Percentiles rank a stretch among this genome's conserved stretches.
phyloP scores from a whole-genome alignment of 2,329 filamentous ascomycete species.

The Phoma sp. region DNA sequence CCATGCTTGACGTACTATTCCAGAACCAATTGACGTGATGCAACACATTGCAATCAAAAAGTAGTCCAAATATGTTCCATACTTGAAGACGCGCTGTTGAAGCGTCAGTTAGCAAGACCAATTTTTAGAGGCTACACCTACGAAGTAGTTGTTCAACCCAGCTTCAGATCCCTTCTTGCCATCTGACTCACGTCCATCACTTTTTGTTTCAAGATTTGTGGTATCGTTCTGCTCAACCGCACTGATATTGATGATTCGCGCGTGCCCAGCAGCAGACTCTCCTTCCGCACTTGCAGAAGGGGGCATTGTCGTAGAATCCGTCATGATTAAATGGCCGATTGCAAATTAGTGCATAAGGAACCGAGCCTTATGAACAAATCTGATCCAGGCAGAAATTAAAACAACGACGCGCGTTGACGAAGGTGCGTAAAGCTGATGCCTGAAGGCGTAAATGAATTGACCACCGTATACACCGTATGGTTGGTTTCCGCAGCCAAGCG shows the following conservation, averaged over 20 bases:
- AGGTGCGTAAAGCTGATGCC: conserved; percentile 5
- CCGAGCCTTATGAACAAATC: background rate
- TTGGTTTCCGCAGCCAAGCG: conserved; percentile 5
- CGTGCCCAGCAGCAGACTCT: conserved; percentile 19
- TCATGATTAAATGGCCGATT: background rate
- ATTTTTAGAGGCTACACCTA: conserved; percentile 19
- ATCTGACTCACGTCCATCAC: background rate
- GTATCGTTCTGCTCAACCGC: conserved; percentile 10
- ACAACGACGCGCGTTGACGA: conserved; percentile 1
- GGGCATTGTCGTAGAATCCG: background rate
- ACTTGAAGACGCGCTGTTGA: conserved; percentile 39
- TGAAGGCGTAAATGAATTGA: background rate
- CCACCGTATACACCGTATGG: background rate
- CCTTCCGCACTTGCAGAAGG: conserved; percentile 11
- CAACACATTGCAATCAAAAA: conserved; percentile 34
- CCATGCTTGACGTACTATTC: conserved; percentile 22
- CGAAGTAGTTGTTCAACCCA: conserved; percentile 42
- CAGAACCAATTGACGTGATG: conserved; percentile 43
- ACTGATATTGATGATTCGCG: conserved; percentile 17
- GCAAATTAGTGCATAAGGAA: background rate
- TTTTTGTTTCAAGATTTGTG: conserved; percentile 4
- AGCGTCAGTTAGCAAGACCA: conserved; percentile 2
- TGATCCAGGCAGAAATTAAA: background rate
- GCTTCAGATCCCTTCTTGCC: conserved; percentile 28
- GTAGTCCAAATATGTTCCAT: conserved; percentile 42